Conservation (phyloP, 1,284 basidiomycete genomes). For the Ustilago bromivora region DNA sequence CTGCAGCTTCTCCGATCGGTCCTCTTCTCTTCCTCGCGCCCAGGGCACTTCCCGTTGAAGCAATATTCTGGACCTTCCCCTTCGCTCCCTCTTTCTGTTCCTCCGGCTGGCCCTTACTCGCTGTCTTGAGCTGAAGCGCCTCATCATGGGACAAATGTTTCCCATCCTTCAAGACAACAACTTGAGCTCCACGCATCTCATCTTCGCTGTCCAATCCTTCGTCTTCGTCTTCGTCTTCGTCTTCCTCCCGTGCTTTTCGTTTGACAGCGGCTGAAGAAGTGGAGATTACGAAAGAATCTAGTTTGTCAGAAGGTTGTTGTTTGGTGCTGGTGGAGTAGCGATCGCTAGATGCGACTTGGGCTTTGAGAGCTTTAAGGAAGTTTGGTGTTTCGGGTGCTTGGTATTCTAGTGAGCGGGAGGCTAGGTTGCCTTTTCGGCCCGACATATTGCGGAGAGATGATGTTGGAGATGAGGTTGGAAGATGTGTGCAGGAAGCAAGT, state of each 20-base stretch:
- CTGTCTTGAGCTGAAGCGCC: slow-evolving; percentile 15
- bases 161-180: slow-evolving; percentile 60
- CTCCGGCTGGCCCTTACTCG: not conserved
- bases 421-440: slow-evolving; percentile 22
- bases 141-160: slow-evolving; percentile 56
- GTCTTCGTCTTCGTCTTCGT: slow-evolving; percentile 8
- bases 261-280: slow-evolving; percentile 14
- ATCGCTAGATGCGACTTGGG: slow-evolving; percentile 24
- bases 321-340: slow-evolving; percentile 9
- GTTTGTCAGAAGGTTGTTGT: slow-evolving; percentile 5
- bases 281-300: slow-evolving; percentile 27
- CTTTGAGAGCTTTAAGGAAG: slow-evolving; percentile 44
- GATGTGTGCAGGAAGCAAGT: too few species aligned
- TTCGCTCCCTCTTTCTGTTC: not conserved
- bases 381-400: slow-evolving; percentile 25
- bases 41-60: not conserved
- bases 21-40: slow-evolving; percentile 7
- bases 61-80: slow-evolving; percentile 15
- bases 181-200: slow-evolving; percentile 53
- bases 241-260: not conserved
- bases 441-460: slow-evolving; percentile 15
- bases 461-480: not conserved
- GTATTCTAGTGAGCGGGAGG: slow-evolving; percentile 37
- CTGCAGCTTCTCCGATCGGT: not conserved
- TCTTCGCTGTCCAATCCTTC: slow-evolving; percentile 38